A percentile compares a stretch with the other conserved stretches of the same genome.
phyloP scores from a whole-genome alignment of 2,329 filamentous ascomycete species.

The Huntiella bhutanensis region DNA sequence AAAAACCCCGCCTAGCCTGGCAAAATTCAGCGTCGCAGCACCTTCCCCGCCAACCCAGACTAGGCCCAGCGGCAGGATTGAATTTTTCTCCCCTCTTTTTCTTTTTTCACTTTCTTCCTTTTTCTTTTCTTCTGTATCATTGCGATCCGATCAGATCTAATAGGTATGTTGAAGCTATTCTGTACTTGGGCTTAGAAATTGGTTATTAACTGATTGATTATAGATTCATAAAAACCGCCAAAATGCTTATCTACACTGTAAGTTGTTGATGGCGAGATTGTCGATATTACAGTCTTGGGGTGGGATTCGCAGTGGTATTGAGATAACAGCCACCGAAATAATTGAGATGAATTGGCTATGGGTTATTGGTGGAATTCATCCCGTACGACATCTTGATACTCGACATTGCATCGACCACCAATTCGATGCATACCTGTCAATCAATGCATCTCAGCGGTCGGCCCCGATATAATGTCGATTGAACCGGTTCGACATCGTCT shows the following conservation, averaged over 20 bases:
- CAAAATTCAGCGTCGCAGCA: not conserved
- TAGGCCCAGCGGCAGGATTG: not conserved
- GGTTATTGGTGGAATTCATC: no score
- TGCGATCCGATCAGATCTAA: constrained; percentile 5
- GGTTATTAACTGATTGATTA: not conserved
- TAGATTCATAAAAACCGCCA: constrained; percentile 23
- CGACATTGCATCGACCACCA: no score
- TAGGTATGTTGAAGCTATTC: not conserved
- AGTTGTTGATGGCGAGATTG: constrained; percentile 13
- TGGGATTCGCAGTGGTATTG: no score
- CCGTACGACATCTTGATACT: no score
- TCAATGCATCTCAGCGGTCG: no score
- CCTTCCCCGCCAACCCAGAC: constrained; percentile 7
- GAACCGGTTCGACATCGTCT: not conserved
- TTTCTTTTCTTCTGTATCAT: constrained; percentile 13
- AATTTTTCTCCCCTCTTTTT: constrained; percentile 11
- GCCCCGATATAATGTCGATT: not conserved
- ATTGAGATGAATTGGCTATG: no score
- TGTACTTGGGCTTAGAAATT: not conserved
- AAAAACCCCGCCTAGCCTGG: no score
- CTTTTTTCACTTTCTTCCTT: constrained; percentile 12
- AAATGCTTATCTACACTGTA: constrained; percentile 60
- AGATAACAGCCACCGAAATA: no score
- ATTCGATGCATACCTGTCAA: no score
- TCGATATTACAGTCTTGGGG: no score